Base-by-base conservation (phyloP, 2,329 filamentous ascomycete genomes). In the Aspergillus fijiensis region DNA sequence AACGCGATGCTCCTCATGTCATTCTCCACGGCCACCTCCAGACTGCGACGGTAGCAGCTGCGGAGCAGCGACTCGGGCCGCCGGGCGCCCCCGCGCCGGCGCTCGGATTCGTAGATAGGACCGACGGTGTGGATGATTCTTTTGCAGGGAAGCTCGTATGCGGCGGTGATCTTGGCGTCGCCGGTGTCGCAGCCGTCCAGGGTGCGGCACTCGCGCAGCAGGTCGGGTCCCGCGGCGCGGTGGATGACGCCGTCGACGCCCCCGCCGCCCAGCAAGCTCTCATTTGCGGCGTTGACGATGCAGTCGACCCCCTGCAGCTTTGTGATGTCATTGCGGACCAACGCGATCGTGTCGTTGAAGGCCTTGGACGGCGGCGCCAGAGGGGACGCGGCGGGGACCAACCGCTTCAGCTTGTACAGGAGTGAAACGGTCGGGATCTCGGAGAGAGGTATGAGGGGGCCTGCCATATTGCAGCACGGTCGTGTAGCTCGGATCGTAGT, bases 221-320 rank as follows among this genome's bases (percentile, higher is more conserved):
- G 84, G 0, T 76, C 75, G 0, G 79, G 84, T 0, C 95, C 95
- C 0, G 95, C 94, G 47, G 89, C 92, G 31, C 83, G 77, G 74
- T 98, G 95, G 68, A 98, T 97, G 29, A 92, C 90, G 47, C 89
- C 90, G 70, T 93, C 89, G 16, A 98, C 92, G 39, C 95, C 95
- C n/a, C 92, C 92, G 56, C 95, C 95, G 57, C 93, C 92, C 0
- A 90, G 82, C 0, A 98, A 85, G 1, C 83, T 84, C 10, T 77
- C 78, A 75, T 98, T 98, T 49, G 95, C 94, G 1, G 95, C 94
- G 74, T 98, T 98, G 74, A 98, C 93, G 67, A 97, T 95, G 64
- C 89, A 89, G 70, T 92, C 91, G 50, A 92, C 83, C 6, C 53
- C 60, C 33, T 82, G 74, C 4, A 98, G 85, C 14, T 82, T 87